These are phyloP conservation scores for Arthrobotrys sinensis DNA, from an alignment of 2,329 filamentous ascomycete species.

Conservation along the genomic window DNA sequence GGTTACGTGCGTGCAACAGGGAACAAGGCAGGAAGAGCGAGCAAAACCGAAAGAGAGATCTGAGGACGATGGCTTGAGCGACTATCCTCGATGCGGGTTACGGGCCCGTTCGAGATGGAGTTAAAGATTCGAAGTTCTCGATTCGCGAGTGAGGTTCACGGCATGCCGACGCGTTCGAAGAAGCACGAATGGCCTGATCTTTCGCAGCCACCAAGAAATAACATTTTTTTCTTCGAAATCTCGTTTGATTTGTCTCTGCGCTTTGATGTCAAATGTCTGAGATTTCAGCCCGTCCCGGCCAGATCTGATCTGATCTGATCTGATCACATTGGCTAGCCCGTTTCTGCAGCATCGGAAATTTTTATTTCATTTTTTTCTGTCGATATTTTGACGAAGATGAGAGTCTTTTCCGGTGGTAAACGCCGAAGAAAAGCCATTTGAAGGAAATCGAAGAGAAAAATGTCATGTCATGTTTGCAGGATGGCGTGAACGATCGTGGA, in stretches of 20 bases:
- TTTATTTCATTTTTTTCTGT: constrained; percentile 14
- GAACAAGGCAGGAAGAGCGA: constrained; percentile 11
- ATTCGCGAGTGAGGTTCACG: neutral
- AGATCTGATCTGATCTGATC: constrained; percentile 37
- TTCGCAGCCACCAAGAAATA: neutral
- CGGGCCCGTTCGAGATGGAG: constrained; percentile 24
- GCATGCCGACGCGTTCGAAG: neutral
- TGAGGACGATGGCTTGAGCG: constrained; percentile 13
- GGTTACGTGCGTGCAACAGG: constrained; percentile 27
- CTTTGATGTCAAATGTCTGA: constrained; percentile 44
- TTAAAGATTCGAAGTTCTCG: constrained; percentile 16
- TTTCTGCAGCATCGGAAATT: constrained; percentile 27
- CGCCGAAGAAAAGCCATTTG: neutral
- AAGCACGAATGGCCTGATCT: constrained; percentile 47
- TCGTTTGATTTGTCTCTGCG: constrained; percentile 39
- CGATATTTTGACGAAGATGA: too few species aligned
- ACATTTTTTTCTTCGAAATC: constrained; percentile 4
- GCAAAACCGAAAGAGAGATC: constrained; percentile 29
- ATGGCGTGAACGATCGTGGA: constrained; percentile 28
- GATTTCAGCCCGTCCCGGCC: constrained; percentile 35
- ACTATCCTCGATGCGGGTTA: constrained; percentile 32
- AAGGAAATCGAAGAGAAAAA: neutral
- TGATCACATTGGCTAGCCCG: constrained; percentile 17
- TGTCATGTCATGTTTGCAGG: constrained; percentile 50
- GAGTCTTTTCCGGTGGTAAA: neutral